Evolutionary conservation across 2,329 filamentous ascomycete genomes (phyloP), one percentile per base, ranked within the genome.

Genomic region (Didymellaceae sp.): DNA sequence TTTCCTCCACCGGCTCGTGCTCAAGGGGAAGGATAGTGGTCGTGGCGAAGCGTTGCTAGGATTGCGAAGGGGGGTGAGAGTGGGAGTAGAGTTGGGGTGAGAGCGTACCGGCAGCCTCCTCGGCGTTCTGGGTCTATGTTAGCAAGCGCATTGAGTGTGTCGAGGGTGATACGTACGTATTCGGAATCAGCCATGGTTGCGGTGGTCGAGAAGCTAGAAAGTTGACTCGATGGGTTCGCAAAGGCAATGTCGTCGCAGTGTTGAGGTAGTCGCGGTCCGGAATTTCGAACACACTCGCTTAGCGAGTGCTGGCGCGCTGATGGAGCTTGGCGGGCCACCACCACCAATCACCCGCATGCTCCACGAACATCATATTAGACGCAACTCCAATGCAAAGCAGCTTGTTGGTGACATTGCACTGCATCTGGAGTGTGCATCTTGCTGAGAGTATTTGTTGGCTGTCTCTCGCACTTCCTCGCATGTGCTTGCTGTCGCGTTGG

Each of bases 141-240:
- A 65, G 64, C 50, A 63, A 39, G 44, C 38, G 49, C 48, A 72
- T 41, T 20, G 31, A 17, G 5, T 26, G 9, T 13, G 42, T 17
- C 41, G 22, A 14, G 58, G 38, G 65, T 64, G 62, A 61, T 70
- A 89, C 89, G 80, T 84, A 92, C 89, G 83, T 94, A 94, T 82
- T 91, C 88, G 72, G 80, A 76, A 84, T 93, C 90, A 86, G 90
- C 90, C 90, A 93, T 93, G 82, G 77, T 89, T 83, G 81, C 80
- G 78, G 77, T 75, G 69, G 55, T 74, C 70, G 70, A 74, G 71
- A 77, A 63, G 70, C 74, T 74, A 73, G 71, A 70, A 64, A 65
- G 64, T 65, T 67, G 66, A 67, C 67, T 72, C 67, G 70, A 66
- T 65, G 59, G 58, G 56, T 61, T 67, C 62, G 65, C 59, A 59